Evolutionary conservation across 2,329 filamentous ascomycete genomes (phyloP), one percentile per base, ranked within the genome.

Genomic region (Dactylonectria estremocensis): DNA sequence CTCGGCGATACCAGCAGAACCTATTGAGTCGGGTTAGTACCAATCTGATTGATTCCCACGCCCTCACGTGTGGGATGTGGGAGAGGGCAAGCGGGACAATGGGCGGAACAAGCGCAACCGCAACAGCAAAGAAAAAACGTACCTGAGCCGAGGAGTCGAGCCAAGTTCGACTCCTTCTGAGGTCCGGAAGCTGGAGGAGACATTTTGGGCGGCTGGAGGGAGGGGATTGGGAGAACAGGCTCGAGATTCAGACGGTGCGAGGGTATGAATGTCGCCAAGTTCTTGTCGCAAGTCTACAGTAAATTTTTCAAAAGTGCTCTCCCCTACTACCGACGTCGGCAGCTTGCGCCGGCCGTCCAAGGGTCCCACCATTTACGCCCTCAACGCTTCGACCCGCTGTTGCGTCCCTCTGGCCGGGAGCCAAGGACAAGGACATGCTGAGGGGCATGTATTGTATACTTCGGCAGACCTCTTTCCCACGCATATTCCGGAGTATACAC

Each of bases 71-170:
- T 16, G 3, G 43, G 46, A 37, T 37, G n/a, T 14, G 53, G 55
- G 49, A 45, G 13, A 40, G 57, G 24, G 52, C 50, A 62, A 60
- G 55, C 43, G 45, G 46, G 45, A 45, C 49, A 52, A 33, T 28
- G 3, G 16, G n/a, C n/a, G 50, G 28, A 18, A 35, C 31, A 6
- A 33, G 28, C 10, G n/a, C 4, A 53, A 24, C 16, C 18, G 61
- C 24, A n/a, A n/a, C n/a, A n/a, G n/a, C n/a, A n/a, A n/a, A n/a
- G 35, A 53, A 24, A 65, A 46, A 46, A 72, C 81, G 43, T 82
- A 98, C 96, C 96, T 78, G 96, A 98, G 77, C 96, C 96, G 73
- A 98, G 86, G 74, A 99, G 85, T 83, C 96, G 90, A 77, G 96
- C 96, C 79, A 92, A 81, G 77, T 93, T 95, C 66, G 95, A 97